Base-by-base conservation (phyloP, 139 green algal species). In the Pleodorina starrii region DNA sequence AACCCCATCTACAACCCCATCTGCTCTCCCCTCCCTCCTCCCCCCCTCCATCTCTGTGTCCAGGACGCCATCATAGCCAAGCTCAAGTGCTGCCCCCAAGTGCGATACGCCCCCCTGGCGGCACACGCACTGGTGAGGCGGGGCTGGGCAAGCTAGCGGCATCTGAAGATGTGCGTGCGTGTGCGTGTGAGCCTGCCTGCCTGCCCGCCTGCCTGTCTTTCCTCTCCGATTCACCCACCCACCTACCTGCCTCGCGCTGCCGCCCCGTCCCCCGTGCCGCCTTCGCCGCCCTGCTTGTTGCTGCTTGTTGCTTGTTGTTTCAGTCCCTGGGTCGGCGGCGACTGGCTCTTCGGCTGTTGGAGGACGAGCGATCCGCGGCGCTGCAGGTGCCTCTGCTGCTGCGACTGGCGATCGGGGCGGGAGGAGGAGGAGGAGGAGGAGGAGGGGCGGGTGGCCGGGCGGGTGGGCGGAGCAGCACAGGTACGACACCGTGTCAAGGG, bases 331-430 rank as follows among this genome's bases (percentile, higher is more conserved):
- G 91, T 21, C 75, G 94, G 17, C 85, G 91, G 59, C 82, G 84
- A 17, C 90, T 97, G 76, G 94, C 95, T 4, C 90, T 96, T 35
- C 91, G 92, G 75, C 90, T 97, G 76, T 91, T 97, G 32, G 95
- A 97, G 23, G 92, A 95, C 32, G 95, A 97, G 92, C 91, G 88
- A 27, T 90, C 83, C 25, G 91, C 93, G 21, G 86, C 85, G 0
- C 76, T 83, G 68, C 91, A 91, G 75, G 93, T 95, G 35, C 93
- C 93, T 1, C 82, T 94, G 71, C 89, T 95, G 25, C 78, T 95
- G 23, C 88, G 78, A 80, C 78, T 95, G 42, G 89, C 90, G 38
- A 72, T 89, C 32, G 68, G 51, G 38, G 29, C 14, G 21, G 57
- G 75, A 44, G 43, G 12, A 43, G 40, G 1, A 7, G 44, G 25